These are phyloP conservation scores for Nitzschia palea DNA, from an alignment of 108 stramenopile species.

Conservation along the genomic window DNA sequence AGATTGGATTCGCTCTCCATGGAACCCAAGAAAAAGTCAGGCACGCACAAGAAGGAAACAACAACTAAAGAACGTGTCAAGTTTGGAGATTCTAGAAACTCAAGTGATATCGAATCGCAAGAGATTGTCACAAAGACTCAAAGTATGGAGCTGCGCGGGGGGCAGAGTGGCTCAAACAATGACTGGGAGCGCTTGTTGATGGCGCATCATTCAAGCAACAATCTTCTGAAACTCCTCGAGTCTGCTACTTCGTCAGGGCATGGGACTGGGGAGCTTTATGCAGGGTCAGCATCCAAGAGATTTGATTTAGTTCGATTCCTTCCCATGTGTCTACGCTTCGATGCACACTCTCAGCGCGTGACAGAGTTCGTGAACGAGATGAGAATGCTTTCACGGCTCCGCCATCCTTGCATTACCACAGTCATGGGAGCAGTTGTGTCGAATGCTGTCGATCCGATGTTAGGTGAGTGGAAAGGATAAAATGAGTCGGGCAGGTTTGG, in stretches of 20 bases:
- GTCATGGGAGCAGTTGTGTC: slow-evolving; percentile 24
- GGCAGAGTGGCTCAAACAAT: slow-evolving; percentile 30
- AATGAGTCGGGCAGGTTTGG: slow-evolving; percentile 42
- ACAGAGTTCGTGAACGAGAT: slow-evolving; percentile 57
- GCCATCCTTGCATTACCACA: slow-evolving; percentile 66
- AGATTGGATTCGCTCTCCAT: too few species aligned
- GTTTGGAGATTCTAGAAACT: background rate
- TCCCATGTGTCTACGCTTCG: background rate
- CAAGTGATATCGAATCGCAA: background rate
- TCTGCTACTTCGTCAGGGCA: slow-evolving; percentile 5
- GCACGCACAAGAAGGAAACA: too few species aligned
- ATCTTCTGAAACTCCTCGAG: background rate
- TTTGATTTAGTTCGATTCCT: background rate
- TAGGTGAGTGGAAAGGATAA: too few species aligned
- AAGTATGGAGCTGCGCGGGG: slow-evolving; percentile 52
- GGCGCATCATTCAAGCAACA: background rate
- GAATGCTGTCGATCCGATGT: background rate
- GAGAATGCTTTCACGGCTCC: slow-evolving; percentile 52
- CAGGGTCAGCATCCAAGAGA: background rate
- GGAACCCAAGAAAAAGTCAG: too few species aligned
- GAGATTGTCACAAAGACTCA: background rate
- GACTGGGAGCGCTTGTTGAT: background rate
- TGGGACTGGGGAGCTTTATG: background rate
- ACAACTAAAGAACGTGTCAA: too few species aligned
- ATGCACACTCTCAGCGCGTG: background rate